Base-by-base conservation (phyloP, 1,284 basidiomycete species). In the Ustilago lituana region DNA sequence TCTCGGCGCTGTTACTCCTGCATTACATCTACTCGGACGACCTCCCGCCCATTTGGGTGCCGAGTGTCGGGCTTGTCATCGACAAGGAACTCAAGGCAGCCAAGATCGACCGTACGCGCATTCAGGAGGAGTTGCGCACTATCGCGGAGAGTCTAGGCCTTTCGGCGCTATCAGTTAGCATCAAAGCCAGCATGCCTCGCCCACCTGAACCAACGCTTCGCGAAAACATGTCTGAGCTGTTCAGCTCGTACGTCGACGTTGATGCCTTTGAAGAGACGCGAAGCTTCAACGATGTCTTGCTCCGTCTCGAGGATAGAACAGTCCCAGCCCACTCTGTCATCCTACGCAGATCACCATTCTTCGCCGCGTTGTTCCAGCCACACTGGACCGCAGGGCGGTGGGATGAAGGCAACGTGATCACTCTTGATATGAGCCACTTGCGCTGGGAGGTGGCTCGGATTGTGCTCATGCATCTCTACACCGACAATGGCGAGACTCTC, bases 21-120 rank as follows among this genome's bases (percentile, higher is more conserved):
- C 87, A 90, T 43, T 98, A 95, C 79, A 80, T 98, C 11, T 98
- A 98, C 83, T 88, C 91, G 2, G 94, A 98, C 80, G 87, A 89
- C 24, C 82, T 94, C 0, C 85, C 91, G 7, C 88, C 92, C 0
- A 80, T 95, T 6, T 96, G 93, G 92, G 94, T 97, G 76, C 85
- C 86, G 11, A 88, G 93, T 11, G 85, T 97, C 10, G 84, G 85
- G 1, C 77, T 84, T 1, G 82, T 84, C 2, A 83, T 91, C 3
- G 84, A 85, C 39, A 78, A 78, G 4, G 80, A 84, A 6, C 82
- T 86, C 15, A 73, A 73, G 1, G 83, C 86, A 41, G 84, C 93
- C 49, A 90, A 89, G 82, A 65, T 82, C 9, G 90, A 94, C 54
- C 83, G 92, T 3, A 84, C 84, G 51, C 78, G 73, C 0, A 82